Evolutionary conservation across 1,284 basidiomycete species (phyloP).

Genomic region (Phylloboletellus chloephorus): DNA sequence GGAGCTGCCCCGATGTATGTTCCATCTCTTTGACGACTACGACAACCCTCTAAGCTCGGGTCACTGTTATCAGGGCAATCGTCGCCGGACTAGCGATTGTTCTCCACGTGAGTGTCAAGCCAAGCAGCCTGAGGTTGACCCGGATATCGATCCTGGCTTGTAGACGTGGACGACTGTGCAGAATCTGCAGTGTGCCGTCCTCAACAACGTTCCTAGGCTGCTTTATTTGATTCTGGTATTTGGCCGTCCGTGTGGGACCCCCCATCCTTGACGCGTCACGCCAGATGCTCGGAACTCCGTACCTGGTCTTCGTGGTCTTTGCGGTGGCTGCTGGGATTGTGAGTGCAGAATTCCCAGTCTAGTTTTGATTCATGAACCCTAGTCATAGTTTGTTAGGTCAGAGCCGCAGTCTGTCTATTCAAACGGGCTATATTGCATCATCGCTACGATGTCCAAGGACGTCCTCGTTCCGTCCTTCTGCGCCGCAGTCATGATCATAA

Average conservation of each 20-base stretch:
- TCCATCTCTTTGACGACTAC: conserved; percentile 1
- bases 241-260: conserved; percentile 6
- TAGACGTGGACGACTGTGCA: conserved; percentile 41
- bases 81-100: conserved; percentile 46
- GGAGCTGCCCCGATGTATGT: conserved; percentile 51
- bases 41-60: conserved; percentile 1
- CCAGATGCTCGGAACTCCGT: conserved; percentile 39
- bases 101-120: conserved; percentile 38
- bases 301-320: conserved; percentile 33
- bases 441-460: conserved; percentile 21
- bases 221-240: conserved; percentile 18
- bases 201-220: conserved; percentile 16
- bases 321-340: conserved; percentile 25
- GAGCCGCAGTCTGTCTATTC: conserved; percentile 32
- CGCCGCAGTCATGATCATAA: conserved; percentile 35
- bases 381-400: conserved; percentile 32
- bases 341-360: conserved; percentile 8
- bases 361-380: conserved; percentile 12
- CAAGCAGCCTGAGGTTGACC: background rate
- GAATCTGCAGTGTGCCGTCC: conserved; percentile 10
- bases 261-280: conserved; percentile 12
- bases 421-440: conserved; percentile 49
- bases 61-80: conserved; percentile 36
- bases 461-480: conserved; percentile 42
- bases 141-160: conserved; percentile 8